A percentile compares a stretch with the other conserved stretches of the same genome.
These are phyloP conservation scores for Sclerotinia nivalis DNA, from an alignment of 2,329 filamentous ascomycete genomes.

Conservation along the genomic window DNA sequence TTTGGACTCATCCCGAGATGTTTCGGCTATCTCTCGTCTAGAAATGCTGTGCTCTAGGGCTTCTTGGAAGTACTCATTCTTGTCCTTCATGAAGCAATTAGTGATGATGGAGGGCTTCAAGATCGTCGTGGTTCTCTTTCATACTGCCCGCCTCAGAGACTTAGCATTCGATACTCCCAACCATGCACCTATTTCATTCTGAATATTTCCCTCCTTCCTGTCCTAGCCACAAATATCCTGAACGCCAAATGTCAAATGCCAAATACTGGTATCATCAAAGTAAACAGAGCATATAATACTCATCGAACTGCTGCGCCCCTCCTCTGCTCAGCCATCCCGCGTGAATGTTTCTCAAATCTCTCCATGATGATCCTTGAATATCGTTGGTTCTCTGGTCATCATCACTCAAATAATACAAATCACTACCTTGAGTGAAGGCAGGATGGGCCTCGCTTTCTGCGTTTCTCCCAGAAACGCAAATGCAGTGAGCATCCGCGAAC, in stretches of 20 bases:
- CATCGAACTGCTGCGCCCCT: background rate
- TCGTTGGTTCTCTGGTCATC: constrained; percentile 2
- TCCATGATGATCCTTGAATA: background rate
- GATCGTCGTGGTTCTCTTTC: background rate
- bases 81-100: background rate
- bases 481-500: background rate
- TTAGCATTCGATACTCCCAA: background rate
- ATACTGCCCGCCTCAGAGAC: background rate
- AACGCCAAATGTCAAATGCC: constrained; percentile 28
- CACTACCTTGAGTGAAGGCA: background rate
- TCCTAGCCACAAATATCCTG: background rate
- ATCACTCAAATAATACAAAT: background rate
- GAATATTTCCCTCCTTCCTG: background rate
- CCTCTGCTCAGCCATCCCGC: background rate
- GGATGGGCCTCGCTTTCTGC: background rate
- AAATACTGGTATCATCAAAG: constrained; percentile 34
- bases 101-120: background rate
- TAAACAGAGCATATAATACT: constrained; percentile 2
- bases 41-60: background rate
- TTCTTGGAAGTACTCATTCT: background rate
- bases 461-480: background rate
- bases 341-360: background rate
- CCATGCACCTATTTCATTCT: background rate
- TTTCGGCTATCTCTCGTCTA: background rate
- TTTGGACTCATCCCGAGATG: background rate